Evolutionary conservation across 2,329 filamentous ascomycete genomes (phyloP).

Genomic region (Zalaria sp.): DNA sequence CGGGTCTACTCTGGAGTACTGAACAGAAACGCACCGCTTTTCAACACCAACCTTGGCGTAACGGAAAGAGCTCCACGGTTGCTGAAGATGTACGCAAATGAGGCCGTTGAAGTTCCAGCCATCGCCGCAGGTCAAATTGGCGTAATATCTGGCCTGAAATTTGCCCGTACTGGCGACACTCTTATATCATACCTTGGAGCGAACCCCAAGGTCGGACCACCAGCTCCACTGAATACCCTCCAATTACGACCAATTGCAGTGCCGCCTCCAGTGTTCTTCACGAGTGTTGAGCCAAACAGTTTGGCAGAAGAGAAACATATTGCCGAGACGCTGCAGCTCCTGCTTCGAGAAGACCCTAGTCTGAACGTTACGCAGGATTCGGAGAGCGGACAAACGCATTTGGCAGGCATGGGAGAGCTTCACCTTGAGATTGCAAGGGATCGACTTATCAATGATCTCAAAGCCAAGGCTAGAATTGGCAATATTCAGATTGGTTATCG

Average conservation of each 20-base stretch:
- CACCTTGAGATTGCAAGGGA: constrained; percentile 89
- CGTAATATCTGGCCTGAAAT: constrained; percentile 78
- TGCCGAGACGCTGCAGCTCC: constrained; percentile 57
- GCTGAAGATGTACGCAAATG: constrained; percentile 78
- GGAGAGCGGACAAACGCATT: constrained; percentile 82
- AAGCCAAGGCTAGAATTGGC: constrained; percentile 72
- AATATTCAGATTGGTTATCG: constrained; percentile 92
- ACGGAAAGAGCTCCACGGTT: constrained; percentile 69
- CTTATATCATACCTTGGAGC: constrained; percentile 58
- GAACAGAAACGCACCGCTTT: constrained; percentile 58
- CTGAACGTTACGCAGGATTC: constrained; percentile 72
- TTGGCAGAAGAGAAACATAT: constrained; percentile 68
- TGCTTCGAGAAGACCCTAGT: constrained; percentile 85
- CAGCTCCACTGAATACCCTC: constrained; percentile 54
- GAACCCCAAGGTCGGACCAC: constrained; percentile 47
- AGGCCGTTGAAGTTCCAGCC: constrained; percentile 69
- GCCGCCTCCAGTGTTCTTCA: constrained; percentile 88
- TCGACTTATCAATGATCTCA: constrained; percentile 76
- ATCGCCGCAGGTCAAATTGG: constrained; percentile 85
- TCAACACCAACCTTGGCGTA: constrained; percentile 73
- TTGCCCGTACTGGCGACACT: constrained; percentile 87
- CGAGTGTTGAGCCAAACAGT: constrained; percentile 75
- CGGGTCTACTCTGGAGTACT: constrained; percentile 80
- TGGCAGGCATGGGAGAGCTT: constrained; percentile 92
- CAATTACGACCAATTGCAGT: constrained; percentile 81